Percentiles rank a stretch among this genome's conserved stretches.
Conservation (phyloP, 2,329 filamentous ascomycete species). For the Cadophora sp. region DNA sequence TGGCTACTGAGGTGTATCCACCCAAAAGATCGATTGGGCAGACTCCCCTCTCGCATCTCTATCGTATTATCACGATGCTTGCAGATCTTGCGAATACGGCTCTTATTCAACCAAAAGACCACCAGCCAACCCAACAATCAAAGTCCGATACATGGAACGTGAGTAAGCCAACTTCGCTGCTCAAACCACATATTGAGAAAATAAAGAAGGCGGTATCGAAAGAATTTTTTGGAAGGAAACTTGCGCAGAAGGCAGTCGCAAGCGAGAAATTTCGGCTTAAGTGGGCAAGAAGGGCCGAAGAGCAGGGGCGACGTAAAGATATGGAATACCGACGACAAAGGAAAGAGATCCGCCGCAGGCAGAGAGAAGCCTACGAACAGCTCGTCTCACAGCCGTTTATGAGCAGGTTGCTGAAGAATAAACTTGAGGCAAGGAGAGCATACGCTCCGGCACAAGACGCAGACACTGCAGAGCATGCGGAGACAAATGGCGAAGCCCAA, state of each 20-base stretch:
- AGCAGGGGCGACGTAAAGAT: background rate
- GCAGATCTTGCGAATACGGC: conserved; percentile 12
- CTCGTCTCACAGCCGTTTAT: background rate
- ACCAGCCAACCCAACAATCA: conserved; percentile 7
- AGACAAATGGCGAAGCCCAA: background rate
- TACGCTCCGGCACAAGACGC: background rate
- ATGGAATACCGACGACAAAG: background rate
- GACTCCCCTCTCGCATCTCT: background rate
- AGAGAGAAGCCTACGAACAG: background rate
- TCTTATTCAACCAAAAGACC: background rate
- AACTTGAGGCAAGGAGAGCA: background rate
- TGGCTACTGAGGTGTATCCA: conserved; percentile 10
- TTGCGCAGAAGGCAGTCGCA: background rate
- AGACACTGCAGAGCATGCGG: background rate
- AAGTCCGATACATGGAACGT: conserved; percentile 7
- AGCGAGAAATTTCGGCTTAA: background rate
- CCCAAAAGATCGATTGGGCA: background rate
- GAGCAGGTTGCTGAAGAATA: conserved; percentile 1
- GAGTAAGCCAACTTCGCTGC: background rate
- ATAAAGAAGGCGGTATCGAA: background rate
- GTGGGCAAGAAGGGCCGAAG: background rate
- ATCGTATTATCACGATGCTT: background rate
- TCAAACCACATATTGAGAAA: background rate
- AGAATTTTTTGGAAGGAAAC: background rate
- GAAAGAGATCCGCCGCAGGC: background rate